Evolutionary conservation across 768 basidiomycete species (phyloP), one percentile per base, ranked within the genome.

Genomic region (Tephrocybe rancida): DNA sequence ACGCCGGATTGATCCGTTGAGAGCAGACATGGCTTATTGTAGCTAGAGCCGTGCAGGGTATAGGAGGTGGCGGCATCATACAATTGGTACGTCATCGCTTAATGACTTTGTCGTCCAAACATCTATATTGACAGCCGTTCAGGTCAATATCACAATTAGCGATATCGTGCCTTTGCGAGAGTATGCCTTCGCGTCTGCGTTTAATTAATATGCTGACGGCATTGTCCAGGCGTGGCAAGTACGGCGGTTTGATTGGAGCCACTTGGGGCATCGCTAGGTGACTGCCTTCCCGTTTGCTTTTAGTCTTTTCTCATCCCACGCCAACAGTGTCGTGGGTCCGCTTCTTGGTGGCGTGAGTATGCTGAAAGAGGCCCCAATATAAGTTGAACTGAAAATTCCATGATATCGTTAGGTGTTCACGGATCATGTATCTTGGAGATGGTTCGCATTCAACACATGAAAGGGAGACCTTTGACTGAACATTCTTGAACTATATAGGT

Each of bases 131-230:
- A 48, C 49, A 32, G 24, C 16, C 48, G 42, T 49, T 52, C 52
- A 80, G 79, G 73, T 88, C 6, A 80, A 86, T 45, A 92, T 92
- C 60, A 88, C 83, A 2, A 84, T 92, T 38, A 83, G 87, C 39
- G 93, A 95, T 68, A 92, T 95, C 30, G 88, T 92, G 0, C 83
- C 91, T 0, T 69, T 95, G 32, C 74, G 84, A 71, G 85, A 92
- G 89, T 89, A 66, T 41, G 84, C 70, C 7, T 32, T 83, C 69
- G 13, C 34, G 29, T 19, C 44, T 14, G 21, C 37, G 11, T 10
- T 22, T 24, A 42, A 18, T 38, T n/a, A 34, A 56, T 34, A 57
- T 16, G 38, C 22, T 45, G 18, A 27, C 34, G 59, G 44, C n/a
- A 24, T 29, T 51, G 48, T 44, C 34, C 51, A 87, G 86, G 56